These are phyloP conservation scores for Hyaloscypha bicolor DNA, from an alignment of 495 filamentous ascomycete species.

Conservation along the genomic window DNA sequence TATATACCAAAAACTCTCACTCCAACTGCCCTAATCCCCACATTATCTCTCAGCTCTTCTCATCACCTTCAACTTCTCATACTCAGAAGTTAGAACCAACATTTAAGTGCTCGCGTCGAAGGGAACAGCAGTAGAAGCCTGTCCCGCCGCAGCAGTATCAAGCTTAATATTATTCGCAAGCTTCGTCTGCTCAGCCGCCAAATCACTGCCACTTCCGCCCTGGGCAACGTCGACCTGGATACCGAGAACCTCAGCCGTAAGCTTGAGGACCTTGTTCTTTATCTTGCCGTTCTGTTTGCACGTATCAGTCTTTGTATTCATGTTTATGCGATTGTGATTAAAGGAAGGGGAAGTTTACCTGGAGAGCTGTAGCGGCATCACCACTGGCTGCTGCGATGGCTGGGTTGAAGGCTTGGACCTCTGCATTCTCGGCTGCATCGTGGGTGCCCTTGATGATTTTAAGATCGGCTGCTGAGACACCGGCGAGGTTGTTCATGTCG, in stretches of 20 bases:
- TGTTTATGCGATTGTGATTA: not conserved
- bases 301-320: not conserved
- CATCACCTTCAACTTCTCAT: not conserved
- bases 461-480: slow-evolving; percentile 30
- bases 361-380: slow-evolving; percentile 31
- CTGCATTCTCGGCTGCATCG: slow-evolving; percentile 35
- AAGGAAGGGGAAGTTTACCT: slow-evolving; percentile 16
- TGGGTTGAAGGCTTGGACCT: slow-evolving; percentile 34
- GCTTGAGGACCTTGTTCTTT: slow-evolving; percentile 58
- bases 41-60: not conserved
- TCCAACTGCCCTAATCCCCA: not conserved
- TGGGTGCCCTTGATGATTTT: slow-evolving; percentile 32
- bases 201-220: slow-evolving; percentile 15
- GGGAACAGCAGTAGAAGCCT: slow-evolving; percentile 23
- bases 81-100: not conserved
- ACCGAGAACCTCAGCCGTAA: slow-evolving; percentile 39
- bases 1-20: too few relatives aligned
- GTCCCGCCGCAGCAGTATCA: slow-evolving; percentile 36
- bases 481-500: slow-evolving; percentile 30
- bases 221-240: slow-evolving; percentile 32
- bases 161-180: slow-evolving; percentile 47
- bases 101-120: slow-evolving; percentile 23
- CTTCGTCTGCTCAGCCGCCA: slow-evolving; percentile 44
- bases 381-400: slow-evolving; percentile 35
- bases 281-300: slow-evolving; percentile 50